Evolutionary conservation across 345 rosid genomes (phyloP), one percentile per base, ranked within the genome.

Genomic region (Diplotaxis tenuifolia): DNA sequence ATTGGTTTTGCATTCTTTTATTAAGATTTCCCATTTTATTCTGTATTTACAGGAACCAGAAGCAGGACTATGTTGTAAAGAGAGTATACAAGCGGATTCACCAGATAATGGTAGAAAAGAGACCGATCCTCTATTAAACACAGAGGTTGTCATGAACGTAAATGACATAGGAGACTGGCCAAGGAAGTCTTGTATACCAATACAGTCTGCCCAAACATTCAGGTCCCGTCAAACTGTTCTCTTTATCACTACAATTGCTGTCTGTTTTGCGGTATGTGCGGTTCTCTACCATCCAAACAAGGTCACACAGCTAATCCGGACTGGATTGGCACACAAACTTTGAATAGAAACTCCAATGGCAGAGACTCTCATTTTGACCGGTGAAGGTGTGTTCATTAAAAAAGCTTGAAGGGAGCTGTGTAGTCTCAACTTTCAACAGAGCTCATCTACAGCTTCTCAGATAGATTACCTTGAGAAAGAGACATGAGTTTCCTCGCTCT

Each of bases 231-330:
- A 89, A 5, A 19, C 89, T 5, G 14, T 83, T 9, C 56, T 83
- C 9, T 19, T 84, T 64, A 66, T 87, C 2, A 75, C 86, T 18
- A 49, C 82, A 7, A 62, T 82, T 5, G 88, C 83, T 0, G 75
- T 95, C 25, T 95, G 99, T 82, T 79, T 87, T 20, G 96, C 84
- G 53, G 74, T 83, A 68, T 92, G 97, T 72, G 86, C 86, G 3
- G 79, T 87, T 19, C 65, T 88, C 29, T 76, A 90, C 69, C 99
- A 95, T 78, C 96, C 99, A 22, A 75, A 71, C 55, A 84, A 82
- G 80, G 86, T 90, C 52, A 83, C 88, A 62, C 84, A 85, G 68
- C 72, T 95, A 11, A 75, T 90, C 68, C 88, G 86, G 15, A 83
- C 83, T 64, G 80, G 92, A 66, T 79, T 88, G 82, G 78, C 78